Percentiles rank a stretch among this genome's conserved stretches.
Evolutionary conservation across 2,329 filamentous ascomycete genomes (phyloP).

Genomic region (Claviceps paspali): DNA sequence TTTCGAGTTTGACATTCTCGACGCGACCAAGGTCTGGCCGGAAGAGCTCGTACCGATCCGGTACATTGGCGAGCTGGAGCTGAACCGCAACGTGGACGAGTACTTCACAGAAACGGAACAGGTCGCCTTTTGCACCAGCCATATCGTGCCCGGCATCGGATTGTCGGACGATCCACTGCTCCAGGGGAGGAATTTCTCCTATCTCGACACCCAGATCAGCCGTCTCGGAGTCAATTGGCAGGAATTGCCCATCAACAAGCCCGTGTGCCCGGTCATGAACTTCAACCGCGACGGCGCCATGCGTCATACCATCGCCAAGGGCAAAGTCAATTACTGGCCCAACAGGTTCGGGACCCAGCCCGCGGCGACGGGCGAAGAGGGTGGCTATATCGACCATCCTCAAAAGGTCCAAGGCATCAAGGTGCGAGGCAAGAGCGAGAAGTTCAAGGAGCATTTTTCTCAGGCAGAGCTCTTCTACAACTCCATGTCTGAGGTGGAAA

Average conservation of each 20-base stretch:
- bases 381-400: slow-evolving; percentile 51
- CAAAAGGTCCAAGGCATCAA: slow-evolving; percentile 56
- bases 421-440: slow-evolving; percentile 48
- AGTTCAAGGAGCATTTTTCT: slow-evolving; percentile 63
- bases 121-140: slow-evolving; percentile 66
- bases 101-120: slow-evolving; percentile 76
- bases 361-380: slow-evolving; percentile 45
- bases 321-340: slow-evolving; percentile 7
- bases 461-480: slow-evolving; percentile 79
- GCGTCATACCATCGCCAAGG: slow-evolving; percentile 6
- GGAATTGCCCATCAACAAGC: slow-evolving; percentile 62
- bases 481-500: slow-evolving; percentile 52
- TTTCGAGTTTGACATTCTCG: slow-evolving; percentile 75
- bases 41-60: slow-evolving; percentile 60
- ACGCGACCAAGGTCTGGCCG: slow-evolving; percentile 77
- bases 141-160: slow-evolving; percentile 65
- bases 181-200: slow-evolving; percentile 57
- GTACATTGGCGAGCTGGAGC: slow-evolving; percentile 64
- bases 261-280: slow-evolving; percentile 61
- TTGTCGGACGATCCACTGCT: slow-evolving; percentile 61
- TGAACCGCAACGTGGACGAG: slow-evolving; percentile 69
- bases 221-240: slow-evolving; percentile 62
- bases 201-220: slow-evolving; percentile 38
- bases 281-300: slow-evolving; percentile 46
- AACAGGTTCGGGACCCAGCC: slow-evolving; percentile 41